Conservation (phyloP, 805 yeast species). For the Tetrapisispora taiwanensis region DNA sequence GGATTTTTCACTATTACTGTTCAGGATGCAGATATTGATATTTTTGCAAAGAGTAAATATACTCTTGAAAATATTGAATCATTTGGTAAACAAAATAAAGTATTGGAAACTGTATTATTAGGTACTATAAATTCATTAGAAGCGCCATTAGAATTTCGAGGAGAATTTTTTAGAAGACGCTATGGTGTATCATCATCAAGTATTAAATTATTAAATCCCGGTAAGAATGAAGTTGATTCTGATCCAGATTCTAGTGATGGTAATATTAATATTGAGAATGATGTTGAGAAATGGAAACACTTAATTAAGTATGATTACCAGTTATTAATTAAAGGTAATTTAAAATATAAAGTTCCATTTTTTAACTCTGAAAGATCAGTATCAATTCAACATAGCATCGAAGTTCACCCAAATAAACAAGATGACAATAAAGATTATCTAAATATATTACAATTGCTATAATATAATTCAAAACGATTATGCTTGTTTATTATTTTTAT, state of each 20-base stretch:
- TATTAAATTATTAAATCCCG: conserved; percentile 65
- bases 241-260: neutral
- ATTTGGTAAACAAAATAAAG: conserved; percentile 13
- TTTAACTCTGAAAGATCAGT: conserved; percentile 43
- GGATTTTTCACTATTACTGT: conserved; percentile 66
- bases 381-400: conserved; percentile 48
- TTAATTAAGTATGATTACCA: conserved; percentile 77
- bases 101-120: conserved; percentile 56
- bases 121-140: conserved; percentile 63
- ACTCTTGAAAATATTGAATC: conserved; percentile 11
- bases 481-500: too few relatives aligned
- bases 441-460: neutral
- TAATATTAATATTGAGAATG: conserved; percentile 24
- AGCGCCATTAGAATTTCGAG: conserved; percentile 62
- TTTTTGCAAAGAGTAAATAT: conserved; percentile 67
- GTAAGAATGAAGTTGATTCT: conserved; percentile 29
- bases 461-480: too few relatives aligned
- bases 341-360: conserved; percentile 69
- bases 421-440: neutral
- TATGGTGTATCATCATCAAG: conserved; percentile 53
- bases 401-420: conserved; percentile 40
- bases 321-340: conserved; percentile 69
- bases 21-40: conserved; percentile 61
- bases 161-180: conserved; percentile 63
- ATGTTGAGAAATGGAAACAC: conserved; percentile 54